These are phyloP conservation scores for Salinomyces thailandicus DNA, from an alignment of 2,329 filamentous ascomycete genomes.

Conservation along the genomic window DNA sequence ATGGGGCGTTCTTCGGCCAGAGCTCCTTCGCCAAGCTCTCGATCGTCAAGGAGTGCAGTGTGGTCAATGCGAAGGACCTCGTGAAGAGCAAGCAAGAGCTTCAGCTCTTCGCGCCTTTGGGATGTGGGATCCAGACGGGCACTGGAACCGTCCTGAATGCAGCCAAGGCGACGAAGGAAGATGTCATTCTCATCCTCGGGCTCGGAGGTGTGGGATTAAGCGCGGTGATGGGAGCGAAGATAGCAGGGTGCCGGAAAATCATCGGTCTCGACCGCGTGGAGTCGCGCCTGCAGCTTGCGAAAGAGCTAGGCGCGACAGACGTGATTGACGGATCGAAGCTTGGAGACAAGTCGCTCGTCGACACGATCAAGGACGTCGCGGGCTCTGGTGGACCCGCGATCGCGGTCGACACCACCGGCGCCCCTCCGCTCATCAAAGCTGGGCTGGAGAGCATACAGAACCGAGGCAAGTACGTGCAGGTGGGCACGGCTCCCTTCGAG, in stretches of 20 bases:
- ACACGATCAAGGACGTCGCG: conserved; percentile 28
- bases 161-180: conserved; percentile 26
- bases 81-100: conserved; percentile 31
- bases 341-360: conserved; percentile 25
- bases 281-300: conserved; percentile 29
- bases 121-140: conserved; percentile 39
- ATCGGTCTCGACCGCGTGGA: conserved; percentile 33
- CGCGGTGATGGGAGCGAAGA: conserved; percentile 40
- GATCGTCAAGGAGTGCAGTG: conserved; percentile 30
- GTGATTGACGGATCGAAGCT: conserved; percentile 28
- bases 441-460: conserved; percentile 34
- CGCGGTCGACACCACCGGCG: conserved; percentile 43
- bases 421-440: conserved; percentile 33
- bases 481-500: conserved; percentile 39
- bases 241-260: conserved; percentile 30
- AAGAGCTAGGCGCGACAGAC: conserved; percentile 33
- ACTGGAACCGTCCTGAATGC: conserved; percentile 33
- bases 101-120: conserved; percentile 35
- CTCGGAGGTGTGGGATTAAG: conserved; percentile 39
- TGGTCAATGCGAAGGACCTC: conserved; percentile 33
- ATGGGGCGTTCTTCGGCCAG: conserved; percentile 40
- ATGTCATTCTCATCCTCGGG: conserved; percentile 34
- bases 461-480: conserved; percentile 40
- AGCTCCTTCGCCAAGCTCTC: conserved; percentile 34
- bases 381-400: conserved; percentile 34